Percentiles rank a stretch among this genome's conserved stretches.
Conservation (phyloP, 2,329 filamentous ascomycete species). For the Colletotrichum filicis region DNA sequence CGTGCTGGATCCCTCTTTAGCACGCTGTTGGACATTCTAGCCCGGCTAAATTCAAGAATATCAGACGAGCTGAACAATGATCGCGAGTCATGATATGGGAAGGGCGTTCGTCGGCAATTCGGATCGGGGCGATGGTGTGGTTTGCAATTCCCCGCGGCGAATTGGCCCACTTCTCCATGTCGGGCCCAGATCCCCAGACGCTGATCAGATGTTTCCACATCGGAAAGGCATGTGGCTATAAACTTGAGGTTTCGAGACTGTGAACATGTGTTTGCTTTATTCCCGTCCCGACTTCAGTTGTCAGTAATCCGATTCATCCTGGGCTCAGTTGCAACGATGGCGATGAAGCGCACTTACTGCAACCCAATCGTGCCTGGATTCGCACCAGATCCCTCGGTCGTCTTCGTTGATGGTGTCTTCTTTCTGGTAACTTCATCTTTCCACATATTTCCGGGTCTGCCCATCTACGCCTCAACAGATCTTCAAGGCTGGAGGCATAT, state of each 20-base stretch:
- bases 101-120: background rate
- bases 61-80: conserved; percentile 49
- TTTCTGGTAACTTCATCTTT: conserved; percentile 65
- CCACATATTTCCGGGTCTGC: conserved; percentile 67
- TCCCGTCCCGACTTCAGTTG: too few species aligned
- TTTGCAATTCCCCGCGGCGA: conserved; percentile 6
- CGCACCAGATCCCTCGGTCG: conserved; percentile 44
- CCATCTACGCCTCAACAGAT: conserved; percentile 50
- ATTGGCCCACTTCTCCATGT: background rate
- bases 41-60: conserved; percentile 54
- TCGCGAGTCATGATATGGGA: background rate
- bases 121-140: background rate
- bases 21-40: conserved; percentile 52
- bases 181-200: too few species aligned
- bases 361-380: conserved; percentile 47
- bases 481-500: conserved; percentile 46
- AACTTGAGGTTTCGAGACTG: too few species aligned
- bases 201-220: too few species aligned
- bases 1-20: conserved; percentile 51
- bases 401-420: conserved; percentile 42
- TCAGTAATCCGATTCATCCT: too few species aligned
- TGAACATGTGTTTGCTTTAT: too few species aligned
- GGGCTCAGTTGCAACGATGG: too few species aligned
- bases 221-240: too few species aligned
- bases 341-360: background rate